A percentile compares a stretch with the other conserved stretches of the same genome.
Conservation (phyloP, 495 filamentous ascomycete genomes). For the Copromyces sp. region DNA sequence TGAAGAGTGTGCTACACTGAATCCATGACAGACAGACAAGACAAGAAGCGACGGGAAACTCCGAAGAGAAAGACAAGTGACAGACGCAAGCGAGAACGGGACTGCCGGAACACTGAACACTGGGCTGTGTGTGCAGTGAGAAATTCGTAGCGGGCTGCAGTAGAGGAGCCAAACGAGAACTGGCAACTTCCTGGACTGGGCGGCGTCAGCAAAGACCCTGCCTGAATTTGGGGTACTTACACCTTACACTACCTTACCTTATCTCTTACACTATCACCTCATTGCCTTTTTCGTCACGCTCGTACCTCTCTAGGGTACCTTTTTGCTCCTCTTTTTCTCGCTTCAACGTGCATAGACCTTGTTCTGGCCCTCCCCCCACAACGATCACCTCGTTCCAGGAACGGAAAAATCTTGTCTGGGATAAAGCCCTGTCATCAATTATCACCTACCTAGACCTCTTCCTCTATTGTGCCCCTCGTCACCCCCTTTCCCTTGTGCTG, state of each 20-base stretch:
- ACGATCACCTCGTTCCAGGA: not conserved
- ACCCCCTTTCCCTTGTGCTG: not conserved
- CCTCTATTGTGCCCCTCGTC: not conserved
- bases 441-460: not conserved
- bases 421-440: not conserved
- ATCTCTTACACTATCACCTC: not conserved
- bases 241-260: not conserved
- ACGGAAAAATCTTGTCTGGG: not conserved
- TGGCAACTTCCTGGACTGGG: not conserved
- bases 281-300: not conserved
- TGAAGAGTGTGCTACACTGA: not conserved
- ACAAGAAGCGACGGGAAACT: not conserved
- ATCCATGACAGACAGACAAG: not conserved
- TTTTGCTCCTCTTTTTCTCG: not conserved
- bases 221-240: not conserved
- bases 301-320: not conserved
- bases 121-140: not conserved
- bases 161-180: not conserved
- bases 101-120: not conserved
- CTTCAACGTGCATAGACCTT: not conserved
- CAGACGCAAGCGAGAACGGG: not conserved
- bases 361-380: not conserved
- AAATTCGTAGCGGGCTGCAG: not conserved
- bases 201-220: not conserved
- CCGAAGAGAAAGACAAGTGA: not conserved